Evolutionary conservation across 208 protist genomes (phyloP), one percentile per base, ranked within the genome.

Genomic region (Leishmania major): DNA sequence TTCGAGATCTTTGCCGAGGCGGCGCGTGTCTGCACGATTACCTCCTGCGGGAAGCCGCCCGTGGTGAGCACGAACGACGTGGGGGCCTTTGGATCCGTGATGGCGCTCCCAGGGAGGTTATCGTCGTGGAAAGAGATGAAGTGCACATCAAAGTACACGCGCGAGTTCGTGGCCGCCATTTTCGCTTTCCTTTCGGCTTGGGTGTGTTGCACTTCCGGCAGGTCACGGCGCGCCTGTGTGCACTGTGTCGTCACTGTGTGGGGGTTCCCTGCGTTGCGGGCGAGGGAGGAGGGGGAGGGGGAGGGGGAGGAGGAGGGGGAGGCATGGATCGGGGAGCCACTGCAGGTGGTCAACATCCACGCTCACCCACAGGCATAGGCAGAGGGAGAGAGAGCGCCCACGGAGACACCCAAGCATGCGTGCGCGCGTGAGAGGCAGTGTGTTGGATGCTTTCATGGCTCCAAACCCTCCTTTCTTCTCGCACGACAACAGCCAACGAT

Each of bases 101-200:
- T 86, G 78, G 73, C 87, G 25, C 78, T 87, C 40, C 62, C 87
- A 28, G 84, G 93, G 70, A 86, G 67, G 75, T 90, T 62, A 31
- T 96, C 93, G 78, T 97, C 93, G 85, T 91, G 89, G 69, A 95
- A 97, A 7, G 92, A 91, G 49, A 91, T 73, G 83, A 96, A 95
- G 80, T 84, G 82, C 28, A 95, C 92, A 25, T 96, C 92, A 17
- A 96, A 57, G 53, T 57, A 72, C 22, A 96, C 87, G n/a, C 77
- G 77, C 7, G 78, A 31, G 60, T 86, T 79, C 25, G 51, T 22
- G 37, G 78, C 47, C 3, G 80, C 70, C 81, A 88, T 89, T n/a
- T 37, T 79, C 11, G 28, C 31, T 7, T 35, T n/a, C n/a, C 25
- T 19, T 37, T 74, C 4, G 45, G 8, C 13, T n/a, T 17, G 19